Conservation (phyloP, 2,329 filamentous ascomycete species). For the Aspergillus sp. region DNA sequence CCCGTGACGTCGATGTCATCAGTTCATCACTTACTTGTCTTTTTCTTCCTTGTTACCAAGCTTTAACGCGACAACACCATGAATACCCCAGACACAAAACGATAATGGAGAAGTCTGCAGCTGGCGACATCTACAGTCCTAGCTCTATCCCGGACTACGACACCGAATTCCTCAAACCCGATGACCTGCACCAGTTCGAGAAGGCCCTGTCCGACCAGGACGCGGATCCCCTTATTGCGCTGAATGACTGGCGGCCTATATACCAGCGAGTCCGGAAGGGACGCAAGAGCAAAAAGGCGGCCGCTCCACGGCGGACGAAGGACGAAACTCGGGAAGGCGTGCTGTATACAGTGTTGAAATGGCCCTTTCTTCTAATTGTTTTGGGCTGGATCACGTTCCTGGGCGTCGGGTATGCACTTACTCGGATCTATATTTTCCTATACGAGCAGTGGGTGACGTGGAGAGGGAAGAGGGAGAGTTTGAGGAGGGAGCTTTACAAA, state of each 20-base stretch:
- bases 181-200: constrained; percentile 75
- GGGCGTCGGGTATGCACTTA: constrained; percentile 72
- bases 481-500: constrained; percentile 69
- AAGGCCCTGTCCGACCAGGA: constrained; percentile 81
- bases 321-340: constrained; percentile 96
- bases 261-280: constrained; percentile 64
- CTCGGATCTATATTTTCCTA: constrained; percentile 81
- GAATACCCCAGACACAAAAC: constrained; percentile 18
- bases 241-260: constrained; percentile 94
- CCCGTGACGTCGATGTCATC: constrained; percentile 16
- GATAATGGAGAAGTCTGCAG: constrained; percentile 24
- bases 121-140: constrained; percentile 61
- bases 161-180: constrained; percentile 70
- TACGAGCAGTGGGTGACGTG: constrained; percentile 93
- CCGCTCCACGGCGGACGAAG: constrained; percentile 57
- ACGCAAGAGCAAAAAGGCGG: not conserved
- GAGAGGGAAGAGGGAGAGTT: constrained; percentile 72
- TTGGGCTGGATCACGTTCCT: constrained; percentile 77
- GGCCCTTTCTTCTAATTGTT: constrained; percentile 81
- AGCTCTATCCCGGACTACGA: constrained; percentile 74
- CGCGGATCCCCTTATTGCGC: constrained; percentile 73
- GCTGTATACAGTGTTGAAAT: constrained; percentile 84
- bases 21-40: constrained; percentile 1
- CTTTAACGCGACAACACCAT: constrained; percentile 29
- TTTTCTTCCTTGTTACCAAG: not conserved